These are phyloP conservation scores for Bacidia gigantensis DNA, from an alignment of 495 filamentous ascomycete species.

Conservation along the genomic window DNA sequence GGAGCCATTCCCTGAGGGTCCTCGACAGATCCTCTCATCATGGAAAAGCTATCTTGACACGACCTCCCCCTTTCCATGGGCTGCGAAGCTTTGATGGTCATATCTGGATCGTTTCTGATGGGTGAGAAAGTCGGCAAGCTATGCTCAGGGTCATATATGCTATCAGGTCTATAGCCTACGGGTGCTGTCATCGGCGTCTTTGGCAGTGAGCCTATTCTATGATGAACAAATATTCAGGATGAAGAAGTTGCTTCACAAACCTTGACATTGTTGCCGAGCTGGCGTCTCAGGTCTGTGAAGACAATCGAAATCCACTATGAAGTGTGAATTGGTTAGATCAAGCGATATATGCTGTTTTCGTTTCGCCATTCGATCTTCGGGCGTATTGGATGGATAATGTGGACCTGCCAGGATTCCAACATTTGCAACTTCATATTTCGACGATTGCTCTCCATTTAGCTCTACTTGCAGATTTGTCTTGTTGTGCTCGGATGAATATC, in stretches of 20 bases:
- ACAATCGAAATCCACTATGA: background rate
- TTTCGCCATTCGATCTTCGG: background rate
- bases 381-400: too few relatives aligned
- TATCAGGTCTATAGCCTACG: background rate
- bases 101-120: conserved; percentile 15
- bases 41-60: conserved; percentile 27
- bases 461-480: too few relatives aligned
- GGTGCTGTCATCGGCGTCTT: background rate
- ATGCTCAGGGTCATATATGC: background rate
- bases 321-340: background rate
- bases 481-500: background rate
- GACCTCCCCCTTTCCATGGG: conserved; percentile 37
- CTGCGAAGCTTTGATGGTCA: conserved; percentile 25
- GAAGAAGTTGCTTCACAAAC: background rate
- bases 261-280: background rate
- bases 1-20: conserved; percentile 37
- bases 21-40: conserved; percentile 16
- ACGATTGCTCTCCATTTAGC: too few relatives aligned
- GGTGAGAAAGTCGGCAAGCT: conserved; percentile 16
- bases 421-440: too few relatives aligned
- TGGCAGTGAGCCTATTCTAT: background rate
- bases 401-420: too few relatives aligned
- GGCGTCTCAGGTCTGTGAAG: background rate
- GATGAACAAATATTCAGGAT: background rate
- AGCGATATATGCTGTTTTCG: background rate